Conservation (phyloP, 2,329 filamentous ascomycete species). For the Geosmithia morbida region DNA sequence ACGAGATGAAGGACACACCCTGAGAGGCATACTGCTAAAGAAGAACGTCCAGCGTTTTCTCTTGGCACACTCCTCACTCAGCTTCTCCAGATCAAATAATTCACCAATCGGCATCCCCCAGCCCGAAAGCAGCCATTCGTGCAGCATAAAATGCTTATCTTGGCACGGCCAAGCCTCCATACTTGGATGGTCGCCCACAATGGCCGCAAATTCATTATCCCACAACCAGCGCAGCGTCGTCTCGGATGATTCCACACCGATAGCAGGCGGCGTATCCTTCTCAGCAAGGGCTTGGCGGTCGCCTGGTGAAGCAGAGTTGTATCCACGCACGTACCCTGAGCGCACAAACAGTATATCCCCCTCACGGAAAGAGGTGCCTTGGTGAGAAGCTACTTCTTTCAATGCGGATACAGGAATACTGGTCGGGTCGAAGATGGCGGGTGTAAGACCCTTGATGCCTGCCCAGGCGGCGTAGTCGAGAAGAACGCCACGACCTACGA, state of each 20-base stretch:
- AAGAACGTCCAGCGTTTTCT: slow-evolving; percentile 23
- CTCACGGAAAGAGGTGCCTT: slow-evolving; percentile 24
- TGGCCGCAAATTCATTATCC: slow-evolving; percentile 37
- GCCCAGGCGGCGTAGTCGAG: slow-evolving; percentile 36
- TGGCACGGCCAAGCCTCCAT: slow-evolving; percentile 34
- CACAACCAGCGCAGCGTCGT: slow-evolving; percentile 40
- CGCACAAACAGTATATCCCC: slow-evolving; percentile 45
- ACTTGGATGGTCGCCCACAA: slow-evolving; percentile 37
- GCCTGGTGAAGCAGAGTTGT: slow-evolving; percentile 19
- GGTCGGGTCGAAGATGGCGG: slow-evolving; percentile 23
- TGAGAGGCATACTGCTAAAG: slow-evolving; percentile 21
- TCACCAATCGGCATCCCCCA: slow-evolving; percentile 38
- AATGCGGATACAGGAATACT: slow-evolving; percentile 28
- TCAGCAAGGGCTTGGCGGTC: slow-evolving; percentile 20
- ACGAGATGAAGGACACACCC: slow-evolving; percentile 5
- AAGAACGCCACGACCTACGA: slow-evolving; percentile 34
- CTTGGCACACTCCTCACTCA: slow-evolving; percentile 18
- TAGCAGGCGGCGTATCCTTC: slow-evolving; percentile 11
- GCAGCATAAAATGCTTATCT: slow-evolving; percentile 15
- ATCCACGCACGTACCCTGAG: slow-evolving; percentile 32
- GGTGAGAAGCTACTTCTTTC: slow-evolving; percentile 24
- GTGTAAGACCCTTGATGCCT: slow-evolving; percentile 15
- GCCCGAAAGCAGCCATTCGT: slow-evolving; percentile 30
- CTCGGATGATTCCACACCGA: slow-evolving; percentile 31
- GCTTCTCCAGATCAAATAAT: slow-evolving; percentile 27